Evolutionary conservation across 192 early-diverging fungal species (phyloP), one percentile per base, ranked within the genome.

Genomic region (Geranomyces variabilis): DNA sequence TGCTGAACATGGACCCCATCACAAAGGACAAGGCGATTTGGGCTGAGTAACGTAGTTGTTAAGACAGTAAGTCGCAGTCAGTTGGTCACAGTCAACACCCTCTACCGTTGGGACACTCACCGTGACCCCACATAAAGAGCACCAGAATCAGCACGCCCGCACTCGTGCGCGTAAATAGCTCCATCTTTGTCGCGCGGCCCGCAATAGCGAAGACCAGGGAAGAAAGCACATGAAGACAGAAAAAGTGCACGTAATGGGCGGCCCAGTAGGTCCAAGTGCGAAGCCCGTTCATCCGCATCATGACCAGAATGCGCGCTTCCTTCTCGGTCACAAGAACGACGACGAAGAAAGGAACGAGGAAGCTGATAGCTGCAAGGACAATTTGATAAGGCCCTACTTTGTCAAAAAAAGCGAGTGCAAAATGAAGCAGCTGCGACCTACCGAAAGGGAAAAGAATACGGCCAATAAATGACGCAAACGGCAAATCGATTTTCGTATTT

Each of bases 361-460:
- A 92, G 1, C 77, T 81, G 4, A 92, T 76, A 15, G 89, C 36
- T 41, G 3, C 10, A 7, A 3, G 36, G 10, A 41, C 36, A 10
- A n/a, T n/a, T n/a, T n/a, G n/a, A n/a, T n/a, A n/a, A n/a, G n/a
- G n/a, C n/a, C n/a, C n/a, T n/a, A n/a, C n/a, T n/a, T n/a, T n/a
- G n/a, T n/a, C n/a, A n/a, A n/a, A n/a, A n/a, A n/a, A n/a, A n/a
- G n/a, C n/a, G n/a, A n/a, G n/a, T n/a, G n/a, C n/a, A n/a, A n/a
- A n/a, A n/a, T n/a, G n/a, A n/a, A n/a, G n/a, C n/a, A n/a, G n/a
- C 36, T 41, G 3, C 10, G 5, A 41, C 36, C 36, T 41, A 41
- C 36, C 91, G 66, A 90, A 92, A 9, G 91, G 91, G 77, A 82
- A 92, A 65, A 92, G 61, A 48, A 91, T 84, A 26, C 85, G 51